Conservation (phyloP, 2,329 filamentous ascomycete genomes). For the Talaromyces marneffei region DNA sequence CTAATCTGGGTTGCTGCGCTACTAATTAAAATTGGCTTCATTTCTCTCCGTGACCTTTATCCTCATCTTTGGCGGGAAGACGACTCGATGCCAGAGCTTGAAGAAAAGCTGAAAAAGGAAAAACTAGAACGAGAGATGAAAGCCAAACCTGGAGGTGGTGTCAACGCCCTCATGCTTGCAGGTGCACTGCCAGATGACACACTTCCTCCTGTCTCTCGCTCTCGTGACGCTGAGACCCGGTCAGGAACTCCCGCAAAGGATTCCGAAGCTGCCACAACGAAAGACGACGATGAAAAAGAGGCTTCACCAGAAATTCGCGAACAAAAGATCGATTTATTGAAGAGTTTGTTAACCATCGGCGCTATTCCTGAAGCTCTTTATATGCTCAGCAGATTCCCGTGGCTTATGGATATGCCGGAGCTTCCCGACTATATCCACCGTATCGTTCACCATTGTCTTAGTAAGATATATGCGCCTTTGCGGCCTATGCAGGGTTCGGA, state of each 20-base stretch:
- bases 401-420: slow-evolving; percentile 80
- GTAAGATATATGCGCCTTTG: slow-evolving; percentile 60
- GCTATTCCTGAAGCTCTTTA: slow-evolving; percentile 90
- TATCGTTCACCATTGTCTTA: slow-evolving; percentile 73
- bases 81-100: slow-evolving; percentile 70
- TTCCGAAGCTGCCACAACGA: slow-evolving; percentile 41
- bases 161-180: slow-evolving; percentile 82
- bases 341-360: slow-evolving; percentile 81
- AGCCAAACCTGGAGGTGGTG: slow-evolving; percentile 62
- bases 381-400: slow-evolving; percentile 85
- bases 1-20: slow-evolving; percentile 86
- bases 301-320: slow-evolving; percentile 68
- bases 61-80: slow-evolving; percentile 85
- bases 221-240: slow-evolving; percentile 48
- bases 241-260: slow-evolving; percentile 53
- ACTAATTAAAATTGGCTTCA: slow-evolving; percentile 94
- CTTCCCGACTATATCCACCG: slow-evolving; percentile 77
- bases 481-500: slow-evolving; percentile 42
- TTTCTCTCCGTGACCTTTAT: slow-evolving; percentile 85
- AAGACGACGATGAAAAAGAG: slow-evolving; percentile 41
- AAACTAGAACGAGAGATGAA: slow-evolving; percentile 71
- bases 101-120: slow-evolving; percentile 64
- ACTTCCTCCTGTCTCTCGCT: slow-evolving; percentile 35
- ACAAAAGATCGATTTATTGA: slow-evolving; percentile 80
- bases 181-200: slow-evolving; percentile 83